These are phyloP conservation scores for Glycine latifolia DNA, from an alignment of 306 rosid species.

Conservation along the genomic window DNA sequence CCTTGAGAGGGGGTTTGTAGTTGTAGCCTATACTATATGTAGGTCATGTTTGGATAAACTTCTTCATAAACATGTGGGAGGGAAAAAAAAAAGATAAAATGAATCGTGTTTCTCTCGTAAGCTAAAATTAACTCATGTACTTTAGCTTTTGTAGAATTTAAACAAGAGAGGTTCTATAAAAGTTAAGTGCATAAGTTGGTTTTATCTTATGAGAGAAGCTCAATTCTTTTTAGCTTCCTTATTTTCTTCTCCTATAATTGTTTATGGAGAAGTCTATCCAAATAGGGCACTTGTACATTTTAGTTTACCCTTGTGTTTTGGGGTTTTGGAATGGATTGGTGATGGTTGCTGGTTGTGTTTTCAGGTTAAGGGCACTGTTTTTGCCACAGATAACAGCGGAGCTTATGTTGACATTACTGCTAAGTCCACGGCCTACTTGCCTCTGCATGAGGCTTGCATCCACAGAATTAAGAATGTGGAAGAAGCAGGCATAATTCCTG, in stretches of 20 bases:
- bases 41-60: not conserved
- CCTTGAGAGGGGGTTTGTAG: not conserved
- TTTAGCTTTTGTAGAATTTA: not conserved
- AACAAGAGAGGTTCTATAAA: not conserved
- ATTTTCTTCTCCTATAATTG: not conserved
- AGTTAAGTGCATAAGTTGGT: not conserved
- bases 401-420: slow-evolving; percentile 89
- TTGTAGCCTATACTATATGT: not conserved
- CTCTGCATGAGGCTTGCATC: slow-evolving; percentile 77
- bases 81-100: not conserved
- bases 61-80: not conserved
- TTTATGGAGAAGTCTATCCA: not conserved
- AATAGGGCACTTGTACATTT: not conserved
- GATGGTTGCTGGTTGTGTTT: slow-evolving; percentile 39
- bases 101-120: not conserved
- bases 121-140: not conserved
- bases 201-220: not conserved
- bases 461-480: slow-evolving; percentile 73
- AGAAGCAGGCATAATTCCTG: slow-evolving; percentile 82
- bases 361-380: slow-evolving; percentile 89
- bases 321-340: too few relatives aligned
- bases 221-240: not conserved
- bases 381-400: slow-evolving; percentile 69
- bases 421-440: slow-evolving; percentile 90
- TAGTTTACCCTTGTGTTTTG: not conserved